Evolutionary conservation across 176 grass and related monocot species (phyloP).

Genomic region (Stipa capillata): DNA sequence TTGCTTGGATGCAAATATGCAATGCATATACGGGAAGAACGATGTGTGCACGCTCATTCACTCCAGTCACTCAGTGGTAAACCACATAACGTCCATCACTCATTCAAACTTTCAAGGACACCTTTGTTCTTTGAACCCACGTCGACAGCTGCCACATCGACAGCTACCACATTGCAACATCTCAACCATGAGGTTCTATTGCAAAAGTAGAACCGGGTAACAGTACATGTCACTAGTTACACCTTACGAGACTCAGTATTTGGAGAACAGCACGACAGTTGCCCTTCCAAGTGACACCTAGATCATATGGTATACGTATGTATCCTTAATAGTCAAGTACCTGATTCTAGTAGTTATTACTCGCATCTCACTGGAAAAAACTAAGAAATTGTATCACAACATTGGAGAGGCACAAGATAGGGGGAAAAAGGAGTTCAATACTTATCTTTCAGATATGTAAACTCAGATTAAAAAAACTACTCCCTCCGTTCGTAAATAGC

Average conservation of each 20-base stretch:
- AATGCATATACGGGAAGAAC: not conserved
- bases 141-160: not conserved
- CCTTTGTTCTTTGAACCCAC: not conserved
- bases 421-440: not conserved
- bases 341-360: not conserved
- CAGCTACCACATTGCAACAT: not conserved
- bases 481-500: no score
- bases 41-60: not conserved
- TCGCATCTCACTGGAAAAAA: not conserved
- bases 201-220: not conserved
- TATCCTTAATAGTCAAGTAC: not conserved
- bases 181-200: not conserved
- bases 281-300: not conserved
- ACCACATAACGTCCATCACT: not conserved
- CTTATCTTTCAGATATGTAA: not conserved
- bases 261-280: not conserved
- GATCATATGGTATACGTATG: not conserved
- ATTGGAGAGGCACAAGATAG: not conserved
- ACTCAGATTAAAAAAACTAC: not conserved
- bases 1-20: constrained; percentile 1
- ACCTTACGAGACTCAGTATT: not conserved
- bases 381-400: not conserved
- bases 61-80: not conserved
- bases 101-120: not conserved
- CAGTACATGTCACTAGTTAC: not conserved